Percentiles rank a stretch among this genome's conserved stretches.
Evolutionary conservation across 352 stramenopile species (phyloP).

Genomic region (Pythium scleroteichum): DNA sequence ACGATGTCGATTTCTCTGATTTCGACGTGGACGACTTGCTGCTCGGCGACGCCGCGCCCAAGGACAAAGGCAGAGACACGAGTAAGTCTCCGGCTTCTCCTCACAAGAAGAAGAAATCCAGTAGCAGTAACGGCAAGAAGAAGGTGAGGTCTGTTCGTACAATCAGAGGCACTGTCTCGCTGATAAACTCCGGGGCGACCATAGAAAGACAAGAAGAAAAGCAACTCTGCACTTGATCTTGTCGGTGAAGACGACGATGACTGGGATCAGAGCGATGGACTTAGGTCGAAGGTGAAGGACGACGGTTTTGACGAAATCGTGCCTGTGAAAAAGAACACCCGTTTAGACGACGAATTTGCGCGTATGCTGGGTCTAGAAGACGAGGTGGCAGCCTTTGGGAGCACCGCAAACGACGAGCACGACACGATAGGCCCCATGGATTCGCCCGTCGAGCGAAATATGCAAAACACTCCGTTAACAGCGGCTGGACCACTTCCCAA

Average conservation of each 20-base stretch:
- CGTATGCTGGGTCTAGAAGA: conserved; percentile 67
- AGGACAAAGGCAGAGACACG: conserved; percentile 41
- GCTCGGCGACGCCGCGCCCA: conserved; percentile 33
- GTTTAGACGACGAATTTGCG: conserved; percentile 62
- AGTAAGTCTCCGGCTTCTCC: conserved; percentile 24
- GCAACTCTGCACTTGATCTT: conserved; percentile 20
- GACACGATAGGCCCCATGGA: conserved; percentile 2
- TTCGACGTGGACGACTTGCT: conserved; percentile 65
- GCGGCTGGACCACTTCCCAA: not conserved
- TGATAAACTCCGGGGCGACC: no score
- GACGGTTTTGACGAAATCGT: conserved; percentile 27
- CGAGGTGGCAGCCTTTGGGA: conserved; percentile 20
- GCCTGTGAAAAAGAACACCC: conserved; percentile 34
- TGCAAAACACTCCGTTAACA: no score
- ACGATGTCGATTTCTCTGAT: conserved; percentile 52
- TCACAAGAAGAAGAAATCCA: conserved; percentile 30
- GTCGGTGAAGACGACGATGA: conserved; percentile 21
- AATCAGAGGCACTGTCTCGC: no score
- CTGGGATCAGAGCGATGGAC: conserved; percentile 26
- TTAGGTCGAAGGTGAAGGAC: conserved; percentile 9
- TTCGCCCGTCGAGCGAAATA: conserved; percentile 4
- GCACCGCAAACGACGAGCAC: not conserved
- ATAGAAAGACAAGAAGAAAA: conserved; percentile 48
- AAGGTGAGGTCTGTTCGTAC: conserved; percentile 8
- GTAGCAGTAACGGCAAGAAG: conserved; percentile 31